Evolutionary conservation across 371 early-diverging fungal genomes (phyloP).

Genomic region (Ecytonucleospora hepatopenaei): DNA sequence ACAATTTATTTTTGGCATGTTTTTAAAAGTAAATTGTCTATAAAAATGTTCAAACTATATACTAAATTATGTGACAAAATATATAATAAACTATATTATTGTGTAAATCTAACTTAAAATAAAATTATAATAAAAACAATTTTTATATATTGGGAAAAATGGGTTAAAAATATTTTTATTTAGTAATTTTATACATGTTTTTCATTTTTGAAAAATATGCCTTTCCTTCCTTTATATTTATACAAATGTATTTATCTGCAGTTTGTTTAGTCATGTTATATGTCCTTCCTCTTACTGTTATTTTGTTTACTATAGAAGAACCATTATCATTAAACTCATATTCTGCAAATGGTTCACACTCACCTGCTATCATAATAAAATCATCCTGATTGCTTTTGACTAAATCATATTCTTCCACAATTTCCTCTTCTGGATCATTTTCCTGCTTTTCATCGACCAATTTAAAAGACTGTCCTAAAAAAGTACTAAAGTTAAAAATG

Average conservation of each 20-base stretch:
- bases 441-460: not conserved
- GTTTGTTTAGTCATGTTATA: slow-evolving; percentile 18
- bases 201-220: slow-evolving; percentile 9
- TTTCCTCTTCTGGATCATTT: not conserved
- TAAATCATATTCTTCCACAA: slow-evolving; percentile 13
- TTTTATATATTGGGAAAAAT: too few species aligned
- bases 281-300: not conserved
- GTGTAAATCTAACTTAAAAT: too few species aligned
- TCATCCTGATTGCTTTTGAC: not conserved
- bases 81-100: too few species aligned
- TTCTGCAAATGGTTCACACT: not conserved
- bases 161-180: not conserved
- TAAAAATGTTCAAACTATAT: too few species aligned
- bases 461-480: slow-evolving; percentile 10
- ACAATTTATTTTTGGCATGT: slow-evolving; percentile 66
- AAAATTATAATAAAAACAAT: too few species aligned
- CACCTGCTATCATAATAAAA: slow-evolving; percentile 3
- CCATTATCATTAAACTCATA: not conserved
- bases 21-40: not conserved
- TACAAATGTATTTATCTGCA: slow-evolving; percentile 12
- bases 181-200: slow-evolving; percentile 14
- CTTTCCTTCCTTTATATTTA: slow-evolving; percentile 17
- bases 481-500: slow-evolving; percentile 3
- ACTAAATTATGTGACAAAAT: too few species aligned
- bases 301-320: slow-evolving; percentile 3